Base-by-base conservation (phyloP, 2,329 filamentous ascomycete genomes). In the Botrytis medusae region DNA sequence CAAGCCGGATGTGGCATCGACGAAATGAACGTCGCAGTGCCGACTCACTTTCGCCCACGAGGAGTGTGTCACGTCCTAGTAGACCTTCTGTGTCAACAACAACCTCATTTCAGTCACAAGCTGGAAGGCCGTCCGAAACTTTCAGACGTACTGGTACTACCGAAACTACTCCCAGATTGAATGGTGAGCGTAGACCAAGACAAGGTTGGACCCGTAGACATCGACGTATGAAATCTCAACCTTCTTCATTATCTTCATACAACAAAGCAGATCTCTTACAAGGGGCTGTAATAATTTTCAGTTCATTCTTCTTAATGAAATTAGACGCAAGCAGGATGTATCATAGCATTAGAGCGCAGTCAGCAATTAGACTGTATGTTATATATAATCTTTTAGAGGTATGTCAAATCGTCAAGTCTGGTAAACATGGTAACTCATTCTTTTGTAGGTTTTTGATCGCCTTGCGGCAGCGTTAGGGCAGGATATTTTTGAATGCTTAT, bases 301-400 rank as follows among this genome's bases (percentile, higher is more conserved):
- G 94, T 80, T 97, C 93, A 78, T 85, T 92, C 69, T 90, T 95
- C 22, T 85, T 99, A 69, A 95, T 97, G 90, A 91, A 89, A 37
- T 91, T 99, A 63, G 97, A 99, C 81, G 96, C 96, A 9, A 98
- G 95, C 80, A 90, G 95, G 69, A 98, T 98, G 93, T 99, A 99
- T 80, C 96, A 99, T 82, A 95, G 95, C 79, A 97, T 99, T 78
- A 92, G 95, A 64, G 96, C 94, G 0, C 96, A 99, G 82, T 95
- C 95, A 2, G 95, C 95, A 12, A 98, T 99, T 84, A 99, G 99
- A 81, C 88, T 99, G 18, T 99, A 99, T 81, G 96, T 99, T 74
- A 98, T 99, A 72, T 99, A 97, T 86, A 99, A 99, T 80, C 93
- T 98, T 48, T 89, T 99, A 8, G 96, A 99, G 83, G 90, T 91